Percentiles rank a stretch among this genome's conserved stretches.
Conservation (phyloP, 2,329 filamentous ascomycete species). For the Fusarium guadeloupense region DNA sequence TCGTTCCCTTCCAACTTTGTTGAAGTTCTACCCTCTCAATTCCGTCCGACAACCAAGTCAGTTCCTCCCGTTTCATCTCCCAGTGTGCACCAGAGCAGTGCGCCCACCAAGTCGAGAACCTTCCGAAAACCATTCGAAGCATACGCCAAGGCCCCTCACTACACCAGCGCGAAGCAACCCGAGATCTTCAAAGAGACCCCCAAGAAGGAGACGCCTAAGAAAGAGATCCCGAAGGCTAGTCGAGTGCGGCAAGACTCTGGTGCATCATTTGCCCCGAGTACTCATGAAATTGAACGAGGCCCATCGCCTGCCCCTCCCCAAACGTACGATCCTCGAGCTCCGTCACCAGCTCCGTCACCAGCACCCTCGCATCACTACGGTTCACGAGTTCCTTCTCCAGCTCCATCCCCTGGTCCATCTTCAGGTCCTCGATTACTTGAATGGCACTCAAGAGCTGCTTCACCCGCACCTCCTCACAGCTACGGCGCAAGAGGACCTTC, state of each 20-base stretch:
- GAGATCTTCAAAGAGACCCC: constrained; percentile 62
- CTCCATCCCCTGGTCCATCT: no score
- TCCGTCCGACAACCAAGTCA: constrained; percentile 75
- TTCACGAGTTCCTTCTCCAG: constrained; percentile 46
- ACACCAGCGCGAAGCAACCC: constrained; percentile 69
- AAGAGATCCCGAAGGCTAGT: constrained; percentile 49
- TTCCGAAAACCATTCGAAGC: constrained; percentile 75
- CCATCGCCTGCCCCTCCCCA: constrained; percentile 40
- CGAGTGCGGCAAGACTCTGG: constrained; percentile 53
- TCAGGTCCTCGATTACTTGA: constrained; percentile 17
- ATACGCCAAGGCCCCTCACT: constrained; percentile 72
- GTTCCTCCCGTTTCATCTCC: constrained; percentile 68
- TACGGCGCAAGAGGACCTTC: constrained; percentile 25
- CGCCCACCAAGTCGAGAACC: constrained; percentile 68
- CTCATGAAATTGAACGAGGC: constrained; percentile 36
- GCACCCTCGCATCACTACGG: constrained; percentile 45
- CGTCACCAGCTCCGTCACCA: constrained; percentile 47
- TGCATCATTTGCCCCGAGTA: constrained; percentile 48
- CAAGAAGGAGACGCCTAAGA: constrained; percentile 10
- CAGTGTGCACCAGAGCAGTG: constrained; percentile 63
- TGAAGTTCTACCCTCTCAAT: constrained; percentile 84
- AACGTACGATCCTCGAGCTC: constrained; percentile 34
- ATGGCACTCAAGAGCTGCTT: constrained; percentile 41
- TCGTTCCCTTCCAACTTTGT: constrained; percentile 98
- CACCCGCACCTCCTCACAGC: constrained; percentile 34